Percentiles rank a stretch among this genome's conserved stretches.
phyloP scores from a whole-genome alignment of 2,329 filamentous ascomycete species.

The Cytospora piceicola region DNA sequence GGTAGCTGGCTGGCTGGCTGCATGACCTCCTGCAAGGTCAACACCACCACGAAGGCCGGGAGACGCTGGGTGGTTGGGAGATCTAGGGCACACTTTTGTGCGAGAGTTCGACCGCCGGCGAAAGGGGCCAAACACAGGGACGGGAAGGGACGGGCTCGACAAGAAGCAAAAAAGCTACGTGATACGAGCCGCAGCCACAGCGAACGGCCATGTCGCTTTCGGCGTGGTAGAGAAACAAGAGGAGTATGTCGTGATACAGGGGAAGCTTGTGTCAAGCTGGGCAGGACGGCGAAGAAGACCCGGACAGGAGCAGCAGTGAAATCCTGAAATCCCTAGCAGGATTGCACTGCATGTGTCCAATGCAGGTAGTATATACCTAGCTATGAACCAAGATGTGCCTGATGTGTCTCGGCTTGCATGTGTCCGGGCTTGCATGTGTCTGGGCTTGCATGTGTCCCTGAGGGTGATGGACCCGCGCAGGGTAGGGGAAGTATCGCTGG shows the following conservation, averaged over 20 bases:
- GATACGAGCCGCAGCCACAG: neutral
- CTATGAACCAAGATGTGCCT: too few relatives aligned
- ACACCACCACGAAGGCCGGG: constrained; percentile 6
- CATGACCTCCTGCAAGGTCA: constrained; percentile 16
- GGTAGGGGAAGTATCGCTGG: neutral
- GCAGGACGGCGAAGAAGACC: neutral
- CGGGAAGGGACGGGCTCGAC: neutral
- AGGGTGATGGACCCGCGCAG: neutral
- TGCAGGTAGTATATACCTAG: too few relatives aligned
- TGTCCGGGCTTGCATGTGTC: too few relatives aligned
- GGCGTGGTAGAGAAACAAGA: neutral
- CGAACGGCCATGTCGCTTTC: neutral
- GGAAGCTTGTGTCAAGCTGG: neutral
- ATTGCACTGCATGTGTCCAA: neutral
- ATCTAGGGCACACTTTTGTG: constrained; percentile 14
- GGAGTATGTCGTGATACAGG: neutral
- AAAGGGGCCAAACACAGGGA: neutral
- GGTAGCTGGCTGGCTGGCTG: neutral
- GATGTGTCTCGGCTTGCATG: neutral
- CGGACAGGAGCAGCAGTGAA: neutral
- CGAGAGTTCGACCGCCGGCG: constrained; percentile 19
- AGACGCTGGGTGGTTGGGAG: constrained; percentile 3
- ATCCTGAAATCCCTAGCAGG: constrained; percentile 1
- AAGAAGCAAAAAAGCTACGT: constrained; percentile 1
- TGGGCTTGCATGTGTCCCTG: neutral